Evolutionary conservation across 352 stramenopile genomes (phyloP).

Genomic region (Phytophthora rubi): DNA sequence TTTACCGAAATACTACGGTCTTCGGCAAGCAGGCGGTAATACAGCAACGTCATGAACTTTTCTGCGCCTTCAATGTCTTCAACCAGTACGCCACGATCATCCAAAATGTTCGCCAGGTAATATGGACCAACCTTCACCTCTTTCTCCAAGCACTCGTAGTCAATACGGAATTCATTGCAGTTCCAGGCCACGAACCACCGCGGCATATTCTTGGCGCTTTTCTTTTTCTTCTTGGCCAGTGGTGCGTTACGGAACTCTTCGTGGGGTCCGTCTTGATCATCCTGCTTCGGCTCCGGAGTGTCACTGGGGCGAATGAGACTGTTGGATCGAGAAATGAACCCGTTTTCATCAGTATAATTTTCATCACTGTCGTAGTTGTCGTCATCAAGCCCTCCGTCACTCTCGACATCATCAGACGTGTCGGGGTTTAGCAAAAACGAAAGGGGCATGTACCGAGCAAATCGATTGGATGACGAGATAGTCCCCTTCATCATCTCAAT

Average conservation of each 20-base stretch:
- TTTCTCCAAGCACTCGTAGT: slow-evolving; percentile 73
- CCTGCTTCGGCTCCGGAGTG: slow-evolving; percentile 38
- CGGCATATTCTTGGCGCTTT: slow-evolving; percentile 68
- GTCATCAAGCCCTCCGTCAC: slow-evolving; percentile 62
- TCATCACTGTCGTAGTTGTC: slow-evolving; percentile 78
- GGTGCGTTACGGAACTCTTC: slow-evolving; percentile 37
- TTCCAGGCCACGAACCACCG: slow-evolving; percentile 89
- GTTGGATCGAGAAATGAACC: slow-evolving; percentile 45
- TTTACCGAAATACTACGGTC: slow-evolving; percentile 36
- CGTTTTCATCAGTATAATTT: slow-evolving; percentile 76
- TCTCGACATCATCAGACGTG: slow-evolving; percentile 70
- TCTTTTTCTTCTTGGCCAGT: slow-evolving; percentile 73
- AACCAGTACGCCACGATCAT: slow-evolving; percentile 78
- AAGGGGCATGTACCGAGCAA: slow-evolving; percentile 78
- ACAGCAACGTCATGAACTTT: slow-evolving; percentile 88
- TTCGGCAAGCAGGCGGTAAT: slow-evolving; percentile 84
- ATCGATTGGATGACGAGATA: slow-evolving; percentile 83
- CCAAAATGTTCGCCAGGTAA: slow-evolving; percentile 82
- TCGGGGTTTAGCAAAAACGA: slow-evolving; percentile 82
- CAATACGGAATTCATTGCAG: slow-evolving; percentile 83
- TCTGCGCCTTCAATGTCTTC: slow-evolving; percentile 81
- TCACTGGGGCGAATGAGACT: slow-evolving; percentile 41
- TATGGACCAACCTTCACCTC: slow-evolving; percentile 88
- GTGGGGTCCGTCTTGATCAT: slow-evolving; percentile 42
- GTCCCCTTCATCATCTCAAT: slow-evolving; percentile 77